Conservation (phyloP, 176 grass and related monocot species). For the Bonia amplexicaulis region DNA sequence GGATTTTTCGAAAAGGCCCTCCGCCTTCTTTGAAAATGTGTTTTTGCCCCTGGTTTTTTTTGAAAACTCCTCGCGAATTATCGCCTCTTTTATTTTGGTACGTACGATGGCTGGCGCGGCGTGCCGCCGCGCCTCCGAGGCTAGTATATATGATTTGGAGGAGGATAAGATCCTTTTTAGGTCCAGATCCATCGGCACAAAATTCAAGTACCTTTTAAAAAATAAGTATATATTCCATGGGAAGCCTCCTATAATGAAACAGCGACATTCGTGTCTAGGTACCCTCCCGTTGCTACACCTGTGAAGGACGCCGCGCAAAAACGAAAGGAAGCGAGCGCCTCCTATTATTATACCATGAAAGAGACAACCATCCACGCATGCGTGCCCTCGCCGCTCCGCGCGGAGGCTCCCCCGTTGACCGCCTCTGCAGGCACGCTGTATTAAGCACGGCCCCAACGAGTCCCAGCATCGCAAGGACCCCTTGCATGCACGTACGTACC, state of each 20-base stretch:
- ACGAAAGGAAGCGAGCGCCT: neutral
- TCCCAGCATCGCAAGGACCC: slow-evolving; percentile 11
- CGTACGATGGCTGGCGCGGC: too few relatives aligned
- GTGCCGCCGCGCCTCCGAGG: too few relatives aligned
- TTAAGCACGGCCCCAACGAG: slow-evolving; percentile 25
- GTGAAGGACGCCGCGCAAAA: neutral
- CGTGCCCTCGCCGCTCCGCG: neutral
- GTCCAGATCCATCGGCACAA: too few relatives aligned
- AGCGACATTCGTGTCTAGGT: neutral
- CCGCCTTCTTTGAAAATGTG: too few relatives aligned
- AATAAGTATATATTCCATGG: too few relatives aligned
- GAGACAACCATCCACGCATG: neutral
- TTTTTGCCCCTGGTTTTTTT: too few relatives aligned
- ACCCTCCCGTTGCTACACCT: neutral
- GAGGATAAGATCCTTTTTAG: too few relatives aligned
- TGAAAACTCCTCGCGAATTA: too few relatives aligned
- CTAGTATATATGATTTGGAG: too few relatives aligned
- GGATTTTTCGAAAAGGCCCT: too few relatives aligned
- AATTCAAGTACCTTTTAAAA: too few relatives aligned
- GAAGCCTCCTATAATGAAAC: neutral
- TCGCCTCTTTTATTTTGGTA: too few relatives aligned
- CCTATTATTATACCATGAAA: slow-evolving; percentile 27
- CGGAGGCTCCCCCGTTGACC: slow-evolving; percentile 23
- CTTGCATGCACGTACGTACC: neutral
- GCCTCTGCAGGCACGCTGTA: slow-evolving; percentile 2